Conservation (phyloP, 139 green algal species). For the Closterium sp. region DNA sequence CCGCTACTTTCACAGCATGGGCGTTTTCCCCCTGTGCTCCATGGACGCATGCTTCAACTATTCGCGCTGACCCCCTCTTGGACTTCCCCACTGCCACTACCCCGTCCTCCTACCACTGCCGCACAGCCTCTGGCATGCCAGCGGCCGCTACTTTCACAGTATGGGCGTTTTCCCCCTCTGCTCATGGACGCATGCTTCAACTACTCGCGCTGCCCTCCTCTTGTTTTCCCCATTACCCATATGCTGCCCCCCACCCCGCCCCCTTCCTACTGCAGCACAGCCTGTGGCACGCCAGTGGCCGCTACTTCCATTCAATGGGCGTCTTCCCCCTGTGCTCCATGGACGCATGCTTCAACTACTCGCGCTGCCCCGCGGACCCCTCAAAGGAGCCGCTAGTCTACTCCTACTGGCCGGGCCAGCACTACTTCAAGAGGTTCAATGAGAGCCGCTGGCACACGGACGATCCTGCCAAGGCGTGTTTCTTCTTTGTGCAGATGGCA, state of each 20-base stretch:
- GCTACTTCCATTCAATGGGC: not conserved
- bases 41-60: conserved; percentile 4
- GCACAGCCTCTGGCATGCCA: not conserved
- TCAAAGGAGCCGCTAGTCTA: not conserved
- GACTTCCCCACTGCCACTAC: too few species aligned
- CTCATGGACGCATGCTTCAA: conserved; percentile 2
- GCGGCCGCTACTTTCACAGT: not conserved
- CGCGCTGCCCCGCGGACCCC: not conserved
- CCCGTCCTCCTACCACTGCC: too few species aligned
- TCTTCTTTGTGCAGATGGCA: conserved; percentile 1
- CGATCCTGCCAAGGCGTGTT: not conserved
- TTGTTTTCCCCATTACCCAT: too few species aligned
- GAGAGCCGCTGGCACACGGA: not conserved
- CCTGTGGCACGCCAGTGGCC: not conserved
- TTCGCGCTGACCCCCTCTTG: not conserved
- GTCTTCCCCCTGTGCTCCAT: not conserved
- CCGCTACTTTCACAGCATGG: not conserved
- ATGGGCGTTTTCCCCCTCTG: not conserved
- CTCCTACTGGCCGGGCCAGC: not conserved
- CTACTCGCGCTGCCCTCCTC: not conserved
- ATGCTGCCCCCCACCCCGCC: too few species aligned
- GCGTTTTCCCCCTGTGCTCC: not conserved
- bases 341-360: not conserved
- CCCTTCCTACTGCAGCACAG: not conserved
- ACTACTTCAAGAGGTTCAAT: not conserved